These are phyloP conservation scores for Canavalia ensiformis DNA, from an alignment of 306 rosid species.

Conservation along the genomic window DNA sequence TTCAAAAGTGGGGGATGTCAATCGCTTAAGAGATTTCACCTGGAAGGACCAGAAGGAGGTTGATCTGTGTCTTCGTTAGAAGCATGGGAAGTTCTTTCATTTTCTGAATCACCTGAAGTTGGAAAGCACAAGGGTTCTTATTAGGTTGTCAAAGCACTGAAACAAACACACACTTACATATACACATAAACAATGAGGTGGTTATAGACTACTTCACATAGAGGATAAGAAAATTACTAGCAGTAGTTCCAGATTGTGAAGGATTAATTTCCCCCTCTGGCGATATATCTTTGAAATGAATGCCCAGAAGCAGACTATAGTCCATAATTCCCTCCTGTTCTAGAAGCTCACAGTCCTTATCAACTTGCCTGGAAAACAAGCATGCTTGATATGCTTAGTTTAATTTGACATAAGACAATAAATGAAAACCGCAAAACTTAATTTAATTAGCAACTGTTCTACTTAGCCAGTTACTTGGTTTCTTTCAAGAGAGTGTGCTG, in stretches of 20 bases:
- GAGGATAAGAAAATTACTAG: constrained; percentile 55
- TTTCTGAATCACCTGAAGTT: constrained; percentile 59
- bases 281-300: constrained; percentile 82
- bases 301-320: constrained; percentile 87
- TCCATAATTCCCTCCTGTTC: constrained; percentile 97
- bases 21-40: constrained; percentile 55
- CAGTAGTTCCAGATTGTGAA: constrained; percentile 58
- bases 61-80: constrained; percentile 70
- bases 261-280: constrained; percentile 72
- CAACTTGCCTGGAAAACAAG: constrained; percentile 71
- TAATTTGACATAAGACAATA: constrained; percentile 8
- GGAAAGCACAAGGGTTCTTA: constrained; percentile 15
- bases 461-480: background rate
- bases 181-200: background rate
- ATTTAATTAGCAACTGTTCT: constrained; percentile 16
- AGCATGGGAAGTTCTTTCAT: constrained; percentile 58
- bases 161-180: background rate
- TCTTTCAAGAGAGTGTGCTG: background rate
- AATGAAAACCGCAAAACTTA: constrained; percentile 21
- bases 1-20: too few relatives aligned
- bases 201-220: background rate
- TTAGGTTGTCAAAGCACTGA: background rate
- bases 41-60: constrained; percentile 72
- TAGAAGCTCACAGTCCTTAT: constrained; percentile 87
- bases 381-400: constrained; percentile 22